Base-by-base conservation (phyloP, 2,329 filamentous ascomycete genomes). In the Colletotrichum sidae region DNA sequence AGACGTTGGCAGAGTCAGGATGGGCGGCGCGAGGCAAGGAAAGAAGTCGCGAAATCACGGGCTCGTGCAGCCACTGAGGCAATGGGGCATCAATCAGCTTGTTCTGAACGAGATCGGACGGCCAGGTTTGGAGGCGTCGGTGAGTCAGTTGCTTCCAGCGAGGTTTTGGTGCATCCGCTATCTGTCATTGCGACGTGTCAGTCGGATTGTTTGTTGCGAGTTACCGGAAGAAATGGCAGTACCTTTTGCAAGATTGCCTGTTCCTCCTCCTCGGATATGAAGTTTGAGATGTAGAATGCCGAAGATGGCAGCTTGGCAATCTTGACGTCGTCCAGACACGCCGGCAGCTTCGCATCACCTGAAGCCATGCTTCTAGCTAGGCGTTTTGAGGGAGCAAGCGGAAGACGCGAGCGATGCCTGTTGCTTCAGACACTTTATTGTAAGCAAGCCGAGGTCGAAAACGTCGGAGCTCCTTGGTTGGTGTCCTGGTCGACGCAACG, bases 101-200 rank as follows among this genome's bases (percentile, higher is more conserved):
- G 76, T 97, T 86, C 58, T 89, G 87, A 41, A 93, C 90, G 9
- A 98, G 87, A 61, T 93, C 88, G 2, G 92, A 96, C 2, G 95
- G 96, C 85, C 94, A 93, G 1, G 93, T 93, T 83, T 98, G 94
- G 1, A 99, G 87, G 46, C 95, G 90, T 60, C 96, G 92, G 76
- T 94, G 93, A n/a, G 91, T 88, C 60, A 99, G 90, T 54, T 91
- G 86, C 68, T 93, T 94, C 95, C 96, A 99, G 75, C 90, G 86
- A 34, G 92, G 90, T 68, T 89, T 90, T 34, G 92, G 91, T 1
- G 88, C 89, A 49, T 86, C 82, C 55, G 82, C 80, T 70, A 91
- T 86, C 84, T 83, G 71, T 54, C 75, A n/a, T 10, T 25, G 25
- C 25, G 25, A 25, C 25, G 25, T 70, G 63, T 60, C 51, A 65